Conservation (phyloP, 345 rosid genomes). For the Physaria fendleri region DNA sequence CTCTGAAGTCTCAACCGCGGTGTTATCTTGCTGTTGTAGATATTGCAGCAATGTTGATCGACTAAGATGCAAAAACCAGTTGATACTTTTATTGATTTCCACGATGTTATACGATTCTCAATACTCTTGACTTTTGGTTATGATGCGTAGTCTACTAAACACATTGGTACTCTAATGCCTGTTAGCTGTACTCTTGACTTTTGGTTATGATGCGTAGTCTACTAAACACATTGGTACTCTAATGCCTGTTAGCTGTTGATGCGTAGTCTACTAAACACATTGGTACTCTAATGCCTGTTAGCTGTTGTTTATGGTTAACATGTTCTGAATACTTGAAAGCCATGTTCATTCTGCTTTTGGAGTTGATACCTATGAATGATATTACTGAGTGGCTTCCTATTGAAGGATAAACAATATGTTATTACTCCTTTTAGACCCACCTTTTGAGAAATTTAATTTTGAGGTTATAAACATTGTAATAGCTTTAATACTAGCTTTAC, state of each 20-base stretch:
- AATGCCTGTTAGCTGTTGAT: not conserved
- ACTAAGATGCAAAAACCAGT: not conserved
- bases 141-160: not conserved
- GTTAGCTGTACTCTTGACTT: too few species aligned
- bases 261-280: not conserved
- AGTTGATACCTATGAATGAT: not conserved
- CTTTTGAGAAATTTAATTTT: not conserved
- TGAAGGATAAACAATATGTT: not conserved
- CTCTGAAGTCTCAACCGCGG: not conserved
- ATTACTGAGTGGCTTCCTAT: not conserved
- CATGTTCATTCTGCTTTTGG: not conserved
- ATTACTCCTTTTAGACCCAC: not conserved
- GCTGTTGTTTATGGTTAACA: slow-evolving; percentile 1
- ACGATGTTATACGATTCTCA: not conserved
- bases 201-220: too few species aligned
- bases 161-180: not conserved
- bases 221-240: not conserved
- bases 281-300: not conserved
- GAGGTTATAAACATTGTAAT: not conserved
- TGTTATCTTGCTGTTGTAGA: not conserved
- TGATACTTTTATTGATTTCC: not conserved
- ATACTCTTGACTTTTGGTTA: not conserved
- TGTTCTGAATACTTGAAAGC: not conserved
- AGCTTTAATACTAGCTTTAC: not conserved
- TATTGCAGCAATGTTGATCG: not conserved